phyloP scores from a whole-genome alignment of 1,284 basidiomycete genomes.

The Tilletiopsis washingtonensis region DNA sequence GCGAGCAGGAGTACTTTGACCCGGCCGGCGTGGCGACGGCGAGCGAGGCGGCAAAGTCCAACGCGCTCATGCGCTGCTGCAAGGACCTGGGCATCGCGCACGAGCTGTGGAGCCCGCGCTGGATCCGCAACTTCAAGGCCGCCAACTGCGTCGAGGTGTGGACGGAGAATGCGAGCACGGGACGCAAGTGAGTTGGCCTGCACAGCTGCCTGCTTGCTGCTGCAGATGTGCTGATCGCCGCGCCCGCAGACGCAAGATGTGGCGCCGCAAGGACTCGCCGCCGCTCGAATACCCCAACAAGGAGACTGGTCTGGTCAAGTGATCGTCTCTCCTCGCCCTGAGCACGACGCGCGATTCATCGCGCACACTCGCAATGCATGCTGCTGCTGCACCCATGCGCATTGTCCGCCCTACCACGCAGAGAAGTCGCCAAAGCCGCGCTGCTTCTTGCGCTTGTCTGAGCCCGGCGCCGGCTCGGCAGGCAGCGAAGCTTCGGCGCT shows the following conservation, averaged over 20 bases:
- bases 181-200: slow-evolving; percentile 70
- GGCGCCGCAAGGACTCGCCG: slow-evolving; percentile 44
- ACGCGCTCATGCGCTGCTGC: slow-evolving; percentile 95
- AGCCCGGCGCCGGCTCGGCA: no score
- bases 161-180: slow-evolving; percentile 68
- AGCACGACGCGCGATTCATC: no score
- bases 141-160: slow-evolving; percentile 79
- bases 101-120: slow-evolving; percentile 94
- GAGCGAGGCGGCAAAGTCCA: slow-evolving; percentile 89
- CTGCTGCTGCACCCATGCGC: no score
- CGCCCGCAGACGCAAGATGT: slow-evolving; percentile 34
- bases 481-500: no score
- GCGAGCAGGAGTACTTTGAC: slow-evolving; percentile 96
- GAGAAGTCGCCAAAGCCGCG: slow-evolving; percentile 39
- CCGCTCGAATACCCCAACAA: slow-evolving; percentile 46
- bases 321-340: no score
- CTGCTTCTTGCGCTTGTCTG: not conserved
- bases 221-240: not conserved
- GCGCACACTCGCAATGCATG: no score
- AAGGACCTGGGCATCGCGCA: slow-evolving; percentile 94
- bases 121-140: slow-evolving; percentile 85
- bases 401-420: slow-evolving; percentile 14
- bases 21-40: slow-evolving; percentile 84
- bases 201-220: not conserved
- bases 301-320: no score